Evolutionary conservation across 768 basidiomycete genomes (phyloP), one percentile per base, ranked within the genome.

Genomic region (Trametes villosa): DNA sequence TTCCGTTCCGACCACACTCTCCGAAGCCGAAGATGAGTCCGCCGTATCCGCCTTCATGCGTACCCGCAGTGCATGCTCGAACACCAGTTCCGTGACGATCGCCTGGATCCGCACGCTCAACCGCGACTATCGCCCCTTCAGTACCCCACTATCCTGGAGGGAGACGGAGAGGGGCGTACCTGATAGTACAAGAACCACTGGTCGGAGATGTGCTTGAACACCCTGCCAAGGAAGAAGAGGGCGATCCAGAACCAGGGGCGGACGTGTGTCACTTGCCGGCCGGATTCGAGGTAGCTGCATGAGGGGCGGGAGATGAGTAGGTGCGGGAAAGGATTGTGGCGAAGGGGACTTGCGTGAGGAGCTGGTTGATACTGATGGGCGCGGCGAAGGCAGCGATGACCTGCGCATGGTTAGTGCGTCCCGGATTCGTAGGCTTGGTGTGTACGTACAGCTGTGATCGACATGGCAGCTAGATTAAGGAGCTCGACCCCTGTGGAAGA

Each of bases 21-120:
- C 12, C 48, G 22, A 29, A 30, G 58, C 30, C 2, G 40, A 34
- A 20, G 11, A 18, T 4, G 40, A 9, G 4, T 46, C 60, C 1
- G 60, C 30, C 2, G 65, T 57, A 36, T 81, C 80, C 20, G 84
- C 79, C 55, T 81, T 84, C 73, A 87, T 77, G 33, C 88, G 80
- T 42, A 91, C 83, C 30, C 86, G 80, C 7, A 93, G 78, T 1
- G 84, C 72, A 62, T 85, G 83, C 52, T 83, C 78, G 68, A 84
- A 84, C 24, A 85, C 68, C 17, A 84, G 76, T 65, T 83, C 78
- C 8, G 82, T 83, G 47, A 85, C 65, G 59, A 85, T 75, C 33
- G 75, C 79, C 67, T 89, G 84, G 6, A 74, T 65, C 3, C 81
- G 82, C 15, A 84, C 81, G 24, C 81, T 65, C 9, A 75, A 71